Evolutionary conservation across 495 filamentous ascomycete genomes (phyloP), one percentile per base, ranked within the genome.

Genomic region (Bathelium albidoporum): DNA sequence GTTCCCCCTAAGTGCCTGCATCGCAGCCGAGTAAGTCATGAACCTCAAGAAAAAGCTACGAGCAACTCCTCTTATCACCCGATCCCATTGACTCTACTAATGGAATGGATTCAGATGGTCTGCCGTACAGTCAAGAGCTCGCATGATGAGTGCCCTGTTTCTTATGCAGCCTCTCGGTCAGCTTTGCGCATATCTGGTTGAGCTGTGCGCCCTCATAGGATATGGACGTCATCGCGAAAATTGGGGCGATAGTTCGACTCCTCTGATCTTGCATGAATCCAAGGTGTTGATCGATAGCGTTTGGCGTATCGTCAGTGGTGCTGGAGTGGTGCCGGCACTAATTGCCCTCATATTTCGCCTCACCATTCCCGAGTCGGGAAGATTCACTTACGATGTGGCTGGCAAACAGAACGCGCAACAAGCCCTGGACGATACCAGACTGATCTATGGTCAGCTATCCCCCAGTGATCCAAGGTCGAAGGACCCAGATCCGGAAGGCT

Each of bases 101-200:
- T 49, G 63, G 29, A 62, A 14, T n/a, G 32, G 7, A 9, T 34
- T 14, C 32, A 81, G 79, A 67, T 63, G 61, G 49, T 26, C 45
- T 26, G 31, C 61, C 11, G 22, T 14, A 22, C 44, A 80, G 58
- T 65, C 78, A 29, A 73, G 86, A 22, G 84, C 78, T 32, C 78
- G 79, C 5, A 88, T 89, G 85, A 76, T 89, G 71, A 83, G 82
- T 9, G 80, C 80, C 2, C 82, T 89, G 18, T 87, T 88, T 71
- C 76, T 85, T 59, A 85, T 83, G 80, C 86, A 89, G 59, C 81
- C 85, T 0, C 65, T 87, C 7, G 86, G 85, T 1, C 85, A 87
- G 62, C 75, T 88, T n/a, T 75, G 81, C 9, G 85, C 78, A 2
- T 72, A 73, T 29, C 68, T 67, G 5, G 69, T 77, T 22, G 74